These are phyloP conservation scores for Cordyceps javanica DNA, from an alignment of 2,329 filamentous ascomycete genomes.

Conservation along the genomic window DNA sequence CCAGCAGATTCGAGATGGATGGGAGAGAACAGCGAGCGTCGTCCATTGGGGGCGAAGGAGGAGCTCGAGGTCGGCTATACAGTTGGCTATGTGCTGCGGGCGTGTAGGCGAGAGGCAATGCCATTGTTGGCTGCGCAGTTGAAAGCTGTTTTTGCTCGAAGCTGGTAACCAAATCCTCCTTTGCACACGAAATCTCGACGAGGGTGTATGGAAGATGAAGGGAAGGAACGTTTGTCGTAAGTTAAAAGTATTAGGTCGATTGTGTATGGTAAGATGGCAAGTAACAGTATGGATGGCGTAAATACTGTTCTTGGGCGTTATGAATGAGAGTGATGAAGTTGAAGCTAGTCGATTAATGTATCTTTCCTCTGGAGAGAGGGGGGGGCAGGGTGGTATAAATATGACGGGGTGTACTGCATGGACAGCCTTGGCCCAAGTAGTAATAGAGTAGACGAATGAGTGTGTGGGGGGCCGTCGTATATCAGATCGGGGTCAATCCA, in stretches of 20 bases:
- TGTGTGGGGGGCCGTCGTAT: conserved; percentile 5
- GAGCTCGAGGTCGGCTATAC: conserved; percentile 48
- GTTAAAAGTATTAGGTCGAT: not conserved
- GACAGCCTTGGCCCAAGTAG: not conserved
- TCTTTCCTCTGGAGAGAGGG: conserved; percentile 16
- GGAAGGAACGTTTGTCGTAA: not conserved
- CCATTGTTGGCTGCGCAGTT: conserved; percentile 15
- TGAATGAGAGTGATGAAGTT: not conserved
- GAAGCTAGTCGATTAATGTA: not conserved
- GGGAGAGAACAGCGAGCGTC: conserved; percentile 80
- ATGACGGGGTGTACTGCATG: conserved; percentile 1
- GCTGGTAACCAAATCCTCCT: not conserved
- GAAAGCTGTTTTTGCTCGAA: not conserved
- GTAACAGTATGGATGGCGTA: not conserved
- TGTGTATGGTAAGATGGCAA: not conserved
- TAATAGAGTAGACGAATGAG: not conserved
- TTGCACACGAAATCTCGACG: not conserved
- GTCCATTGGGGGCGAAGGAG: conserved; percentile 70
- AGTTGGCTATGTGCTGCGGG: conserved; percentile 27
- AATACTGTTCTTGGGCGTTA: not conserved
- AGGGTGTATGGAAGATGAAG: not conserved
- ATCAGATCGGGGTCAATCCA: conserved; percentile 11
- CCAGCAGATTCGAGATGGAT: conserved; percentile 86
- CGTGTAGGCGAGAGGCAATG: conserved; percentile 32
- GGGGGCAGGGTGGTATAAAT: conserved; percentile 17